Percentiles rank a stretch among this genome's conserved stretches.
Conservation (phyloP, 495 filamentous ascomycete species). For the Platismatia glauca region DNA sequence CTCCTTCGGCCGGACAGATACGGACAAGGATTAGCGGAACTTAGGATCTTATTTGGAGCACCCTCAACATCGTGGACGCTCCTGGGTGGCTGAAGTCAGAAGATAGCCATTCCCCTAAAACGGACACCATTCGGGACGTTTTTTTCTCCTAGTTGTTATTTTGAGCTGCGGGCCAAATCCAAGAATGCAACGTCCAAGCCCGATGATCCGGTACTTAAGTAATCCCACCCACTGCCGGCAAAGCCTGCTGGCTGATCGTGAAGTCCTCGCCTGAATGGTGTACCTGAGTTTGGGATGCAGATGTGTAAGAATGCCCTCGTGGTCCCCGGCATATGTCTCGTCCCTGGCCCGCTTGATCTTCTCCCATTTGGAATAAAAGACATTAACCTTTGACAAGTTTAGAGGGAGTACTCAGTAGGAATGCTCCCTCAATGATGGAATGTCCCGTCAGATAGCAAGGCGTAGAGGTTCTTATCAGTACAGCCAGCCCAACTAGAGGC, state of each 20-base stretch:
- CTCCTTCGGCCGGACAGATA: constrained; percentile 1
- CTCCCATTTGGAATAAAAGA: constrained; percentile 39
- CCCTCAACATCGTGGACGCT: neutral
- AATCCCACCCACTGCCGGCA: neutral
- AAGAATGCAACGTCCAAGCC: neutral
- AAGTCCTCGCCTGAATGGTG: constrained; percentile 17
- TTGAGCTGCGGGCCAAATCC: neutral
- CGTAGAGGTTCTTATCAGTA: constrained; percentile 19
- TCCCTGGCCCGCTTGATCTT: constrained; percentile 36
- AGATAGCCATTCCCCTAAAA: neutral
- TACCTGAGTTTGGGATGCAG: constrained; percentile 41
- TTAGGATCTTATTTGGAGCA: neutral
- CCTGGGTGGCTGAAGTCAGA: neutral
- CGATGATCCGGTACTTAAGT: neutral
- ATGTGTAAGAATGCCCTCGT: constrained; percentile 33
- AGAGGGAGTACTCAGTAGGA: constrained; percentile 29
- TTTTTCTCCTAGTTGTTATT: neutral
- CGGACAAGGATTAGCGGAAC: constrained; percentile 3
- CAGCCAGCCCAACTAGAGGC: neutral
- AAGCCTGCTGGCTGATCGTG: constrained; percentile 2
- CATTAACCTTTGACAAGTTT: constrained; percentile 28
- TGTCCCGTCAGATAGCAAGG: constrained; percentile 39
- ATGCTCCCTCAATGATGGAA: constrained; percentile 38
- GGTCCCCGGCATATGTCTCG: constrained; percentile 29
- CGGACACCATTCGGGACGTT: neutral